Conservation (phyloP, 768 basidiomycete species). For the Fomitopsis serialis region DNA sequence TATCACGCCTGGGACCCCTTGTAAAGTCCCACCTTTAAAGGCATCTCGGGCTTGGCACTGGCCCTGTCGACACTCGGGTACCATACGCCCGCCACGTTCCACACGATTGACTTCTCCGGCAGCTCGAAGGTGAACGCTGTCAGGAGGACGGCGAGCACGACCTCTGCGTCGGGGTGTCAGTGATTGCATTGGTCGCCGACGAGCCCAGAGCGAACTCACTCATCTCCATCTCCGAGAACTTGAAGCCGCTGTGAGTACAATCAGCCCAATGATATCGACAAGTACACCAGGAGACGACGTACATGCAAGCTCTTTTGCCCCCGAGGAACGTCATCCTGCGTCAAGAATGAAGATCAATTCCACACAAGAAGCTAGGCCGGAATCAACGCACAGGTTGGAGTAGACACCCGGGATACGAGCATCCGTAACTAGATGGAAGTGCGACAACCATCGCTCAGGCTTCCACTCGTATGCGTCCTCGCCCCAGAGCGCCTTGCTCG, state of each 20-base stretch:
- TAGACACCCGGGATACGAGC: slow-evolving; percentile 18
- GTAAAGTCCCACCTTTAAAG: neutral
- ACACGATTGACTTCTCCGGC: slow-evolving; percentile 6
- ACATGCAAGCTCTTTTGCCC: slow-evolving; percentile 26
- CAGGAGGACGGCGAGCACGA: slow-evolving; percentile 1
- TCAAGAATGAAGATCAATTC: neutral
- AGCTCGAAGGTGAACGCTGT: slow-evolving; percentile 11
- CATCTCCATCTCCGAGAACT: slow-evolving; percentile 50
- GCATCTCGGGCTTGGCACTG: neutral
- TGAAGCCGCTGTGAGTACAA: slow-evolving; percentile 35
- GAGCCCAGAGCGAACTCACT: slow-evolving; percentile 26
- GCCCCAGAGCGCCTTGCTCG: slow-evolving; percentile 39
- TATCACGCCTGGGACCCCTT: neutral
- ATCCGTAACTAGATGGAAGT: slow-evolving; percentile 10
- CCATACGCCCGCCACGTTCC: neutral
- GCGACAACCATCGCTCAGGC: slow-evolving; percentile 38
- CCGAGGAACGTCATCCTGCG: slow-evolving; percentile 26
- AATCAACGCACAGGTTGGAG: slow-evolving; percentile 10
- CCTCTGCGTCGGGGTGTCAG: too few species aligned
- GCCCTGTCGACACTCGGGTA: neutral
- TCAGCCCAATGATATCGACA: too few species aligned
- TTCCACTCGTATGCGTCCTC: slow-evolving; percentile 35
- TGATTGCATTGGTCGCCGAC: neutral
- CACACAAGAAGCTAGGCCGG: neutral
- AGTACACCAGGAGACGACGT: slow-evolving; percentile 4